These are phyloP conservation scores for Solanum rostratum DNA, from an alignment of 257 asterid genomes.

Conservation along the genomic window DNA sequence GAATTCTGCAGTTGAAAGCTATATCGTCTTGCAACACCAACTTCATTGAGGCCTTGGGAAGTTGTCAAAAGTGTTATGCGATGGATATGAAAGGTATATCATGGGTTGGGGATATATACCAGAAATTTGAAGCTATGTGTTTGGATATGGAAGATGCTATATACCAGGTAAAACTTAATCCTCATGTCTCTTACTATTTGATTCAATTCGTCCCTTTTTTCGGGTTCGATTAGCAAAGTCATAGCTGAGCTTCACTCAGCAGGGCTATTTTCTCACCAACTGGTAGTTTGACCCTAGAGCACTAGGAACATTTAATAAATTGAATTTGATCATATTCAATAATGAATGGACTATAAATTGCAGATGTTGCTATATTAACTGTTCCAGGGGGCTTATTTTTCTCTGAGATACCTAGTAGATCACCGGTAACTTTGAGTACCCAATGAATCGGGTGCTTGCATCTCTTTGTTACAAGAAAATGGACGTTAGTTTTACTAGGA, in stretches of 20 bases:
- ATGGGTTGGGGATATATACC: slow-evolving; percentile 65
- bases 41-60: not conserved
- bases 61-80: not conserved
- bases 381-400: not conserved
- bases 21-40: not conserved
- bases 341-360: not conserved
- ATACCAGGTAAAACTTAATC: slow-evolving; percentile 42
- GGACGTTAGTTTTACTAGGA: not conserved
- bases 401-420: not conserved
- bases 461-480: not conserved
- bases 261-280: not conserved
- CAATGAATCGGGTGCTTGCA: not conserved
- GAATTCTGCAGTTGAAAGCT: not conserved
- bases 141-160: slow-evolving; percentile 72
- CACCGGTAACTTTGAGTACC: not conserved
- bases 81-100: slow-evolving; percentile 64
- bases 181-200: not conserved
- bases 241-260: not conserved
- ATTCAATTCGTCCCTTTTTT: not conserved
- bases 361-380: not conserved
- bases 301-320: not conserved
- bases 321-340: not conserved
- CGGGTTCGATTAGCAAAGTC: not conserved
- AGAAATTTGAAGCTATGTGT: slow-evolving; percentile 71
- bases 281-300: not conserved